These are phyloP conservation scores for Stenocarpella maydis DNA, from an alignment of 2,329 filamentous ascomycete genomes.

Conservation along the genomic window DNA sequence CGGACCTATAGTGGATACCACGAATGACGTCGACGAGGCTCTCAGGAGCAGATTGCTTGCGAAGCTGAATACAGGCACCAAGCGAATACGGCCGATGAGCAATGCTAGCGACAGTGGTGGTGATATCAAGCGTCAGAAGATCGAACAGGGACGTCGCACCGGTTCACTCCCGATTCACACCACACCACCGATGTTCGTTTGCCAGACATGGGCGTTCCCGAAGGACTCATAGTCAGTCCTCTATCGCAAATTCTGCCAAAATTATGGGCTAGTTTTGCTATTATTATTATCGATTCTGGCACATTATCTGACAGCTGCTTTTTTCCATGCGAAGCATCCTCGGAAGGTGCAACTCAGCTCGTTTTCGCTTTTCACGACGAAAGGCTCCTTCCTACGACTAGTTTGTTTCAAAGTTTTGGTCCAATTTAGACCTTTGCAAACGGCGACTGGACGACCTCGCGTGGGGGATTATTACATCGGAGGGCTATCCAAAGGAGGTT, in stretches of 20 bases:
- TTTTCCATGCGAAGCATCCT: not conserved
- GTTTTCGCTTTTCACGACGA: too few species aligned
- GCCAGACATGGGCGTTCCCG: not conserved
- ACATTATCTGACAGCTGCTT: not conserved
- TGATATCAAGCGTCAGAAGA: slow-evolving; percentile 6
- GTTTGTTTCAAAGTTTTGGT: not conserved
- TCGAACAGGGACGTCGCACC: not conserved
- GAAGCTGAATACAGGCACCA: not conserved
- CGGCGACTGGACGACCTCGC: not conserved
- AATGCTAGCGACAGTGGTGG: not conserved
- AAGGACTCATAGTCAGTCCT: not conserved
- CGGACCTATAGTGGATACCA: not conserved
- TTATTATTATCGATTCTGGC: not conserved
- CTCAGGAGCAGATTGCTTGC: too few species aligned
- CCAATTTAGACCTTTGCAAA: not conserved
- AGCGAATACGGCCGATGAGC: not conserved
- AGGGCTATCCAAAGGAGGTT: not conserved
- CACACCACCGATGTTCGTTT: too few species aligned
- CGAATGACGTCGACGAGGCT: not conserved
- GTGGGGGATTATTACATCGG: not conserved
- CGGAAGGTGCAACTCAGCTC: too few species aligned
- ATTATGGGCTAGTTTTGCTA: not conserved
- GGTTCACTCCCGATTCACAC: not conserved
- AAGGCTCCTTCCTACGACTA: not conserved
- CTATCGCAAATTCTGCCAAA: not conserved